Conservation (phyloP, 148 eudicot genomes). For the Tetragonia tetragonoides region DNA sequence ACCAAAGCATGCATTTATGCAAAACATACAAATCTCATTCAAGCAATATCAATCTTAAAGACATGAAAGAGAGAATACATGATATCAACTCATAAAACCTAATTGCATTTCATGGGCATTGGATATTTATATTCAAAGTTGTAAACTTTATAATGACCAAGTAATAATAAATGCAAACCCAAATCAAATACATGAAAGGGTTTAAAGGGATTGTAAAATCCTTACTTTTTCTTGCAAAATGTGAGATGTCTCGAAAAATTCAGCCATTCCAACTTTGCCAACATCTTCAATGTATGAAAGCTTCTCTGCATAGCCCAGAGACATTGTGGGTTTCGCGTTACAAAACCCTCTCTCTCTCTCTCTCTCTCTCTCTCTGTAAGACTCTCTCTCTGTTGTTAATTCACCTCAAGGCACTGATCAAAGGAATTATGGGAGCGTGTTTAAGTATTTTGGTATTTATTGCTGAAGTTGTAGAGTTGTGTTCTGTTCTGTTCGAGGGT, state of each 20-base stretch:
- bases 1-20: constrained; percentile 6
- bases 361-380: background rate
- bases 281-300: constrained; percentile 83
- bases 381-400: background rate
- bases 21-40: background rate
- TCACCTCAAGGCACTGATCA: constrained; percentile 11
- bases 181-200: background rate
- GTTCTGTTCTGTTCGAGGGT: background rate
- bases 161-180: background rate
- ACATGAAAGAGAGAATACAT: background rate
- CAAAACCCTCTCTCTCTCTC: constrained; percentile 14
- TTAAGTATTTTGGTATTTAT: constrained; percentile 9
- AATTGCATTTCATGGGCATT: constrained; percentile 27
- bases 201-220: background rate
- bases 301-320: constrained; percentile 85
- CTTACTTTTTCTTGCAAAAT: constrained; percentile 56
- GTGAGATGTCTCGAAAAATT: constrained; percentile 59
- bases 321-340: constrained; percentile 39
- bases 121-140: constrained; percentile 24
- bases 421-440: background rate
- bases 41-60: constrained; percentile 8
- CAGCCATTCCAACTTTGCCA: constrained; percentile 80
- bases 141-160: too few species aligned
- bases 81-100: constrained; percentile 21
- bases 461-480: background rate